Base-by-base conservation (phyloP, 2,329 filamentous ascomycete genomes). In the Capronia coronata region DNA sequence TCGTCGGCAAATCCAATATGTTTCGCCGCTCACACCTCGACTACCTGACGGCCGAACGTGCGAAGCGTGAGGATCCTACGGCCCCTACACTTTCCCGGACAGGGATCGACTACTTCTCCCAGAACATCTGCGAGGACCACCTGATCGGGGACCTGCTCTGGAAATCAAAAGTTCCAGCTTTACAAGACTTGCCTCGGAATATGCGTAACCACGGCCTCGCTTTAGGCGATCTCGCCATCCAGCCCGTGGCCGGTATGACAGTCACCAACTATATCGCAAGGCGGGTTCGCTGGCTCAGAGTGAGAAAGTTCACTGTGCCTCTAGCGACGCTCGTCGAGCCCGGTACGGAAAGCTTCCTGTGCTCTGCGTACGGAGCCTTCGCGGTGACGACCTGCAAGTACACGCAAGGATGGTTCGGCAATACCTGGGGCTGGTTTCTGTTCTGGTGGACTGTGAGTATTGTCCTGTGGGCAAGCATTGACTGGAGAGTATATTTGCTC, bases 1-100 rank as follows among this genome's bases (percentile, higher is more conserved):
- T 94, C 50, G 84, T 97, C 18, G 93, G 93, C 43, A 98, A 98
- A 71, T 94, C 88, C 62, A 97, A 94, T 71, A 97, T 98, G 90
- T 98, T 97, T 70, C 86, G 93, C 51, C 87, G 86, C 54, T 87
- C 87, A 0, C 91, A 98, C 62, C 80, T 98, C 29, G 80, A 96
- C 67, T 77, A 78, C 57, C 78, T 93, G 7, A 84, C 81, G 1
- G 61, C 68, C 0, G 59, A 64, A n/a, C 83, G 82, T 25, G 45
- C 67, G 63, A 57, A 76, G 75, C 63, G 29, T 37, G 30, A 46
- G 14, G 59, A 72, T 70, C 57, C 21, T 59, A 61, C 58, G 68
- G 48, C 61, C 66, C 75, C 59, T 65, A 81, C 70, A 0, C 47
- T 40, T 14, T 44, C 51, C 7, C 43, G 53, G 11, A 52, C 49